Conservation (phyloP, 148 eudicot genomes). For the Fallopia convolvulus region DNA sequence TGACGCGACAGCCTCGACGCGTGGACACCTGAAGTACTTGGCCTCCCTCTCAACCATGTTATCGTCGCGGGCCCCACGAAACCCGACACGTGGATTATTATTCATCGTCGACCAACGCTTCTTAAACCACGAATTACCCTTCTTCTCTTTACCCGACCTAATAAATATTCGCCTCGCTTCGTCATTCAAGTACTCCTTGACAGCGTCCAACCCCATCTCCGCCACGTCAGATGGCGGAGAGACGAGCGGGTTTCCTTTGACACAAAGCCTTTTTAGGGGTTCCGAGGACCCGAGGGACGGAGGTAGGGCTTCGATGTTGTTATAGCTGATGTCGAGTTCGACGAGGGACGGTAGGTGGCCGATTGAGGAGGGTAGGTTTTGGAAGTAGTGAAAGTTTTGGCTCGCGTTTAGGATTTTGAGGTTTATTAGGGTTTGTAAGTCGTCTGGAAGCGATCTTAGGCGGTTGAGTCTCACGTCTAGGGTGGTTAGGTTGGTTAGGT, state of each 20-base stretch:
- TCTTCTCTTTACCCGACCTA: conserved; percentile 31
- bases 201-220: conserved; percentile 41
- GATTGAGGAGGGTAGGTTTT: conserved; percentile 47
- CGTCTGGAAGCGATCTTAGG: conserved; percentile 61
- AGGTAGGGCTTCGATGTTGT: conserved; percentile 40
- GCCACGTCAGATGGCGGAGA: conserved; percentile 63
- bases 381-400: conserved; percentile 65
- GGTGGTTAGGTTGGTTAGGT: conserved; percentile 39
- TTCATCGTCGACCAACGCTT: conserved; percentile 28
- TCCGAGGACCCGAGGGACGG: conserved; percentile 57
- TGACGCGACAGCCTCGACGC: conserved; percentile 38
- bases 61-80: background rate
- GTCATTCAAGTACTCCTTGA: conserved; percentile 54
- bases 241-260: conserved; percentile 63
- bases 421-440: conserved; percentile 55
- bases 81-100: conserved; percentile 21
- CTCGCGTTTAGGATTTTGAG: conserved; percentile 55
- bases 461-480: conserved; percentile 66
- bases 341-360: conserved; percentile 67
- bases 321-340: conserved; percentile 70
- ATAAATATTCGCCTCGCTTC: conserved; percentile 17
- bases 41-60: conserved; percentile 19
- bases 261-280: conserved; percentile 53
- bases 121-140: conserved; percentile 46
- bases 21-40: conserved; percentile 9